phyloP scores from a whole-genome alignment of 106 monocot genomes.

The Xerophyta viscosa region DNA sequence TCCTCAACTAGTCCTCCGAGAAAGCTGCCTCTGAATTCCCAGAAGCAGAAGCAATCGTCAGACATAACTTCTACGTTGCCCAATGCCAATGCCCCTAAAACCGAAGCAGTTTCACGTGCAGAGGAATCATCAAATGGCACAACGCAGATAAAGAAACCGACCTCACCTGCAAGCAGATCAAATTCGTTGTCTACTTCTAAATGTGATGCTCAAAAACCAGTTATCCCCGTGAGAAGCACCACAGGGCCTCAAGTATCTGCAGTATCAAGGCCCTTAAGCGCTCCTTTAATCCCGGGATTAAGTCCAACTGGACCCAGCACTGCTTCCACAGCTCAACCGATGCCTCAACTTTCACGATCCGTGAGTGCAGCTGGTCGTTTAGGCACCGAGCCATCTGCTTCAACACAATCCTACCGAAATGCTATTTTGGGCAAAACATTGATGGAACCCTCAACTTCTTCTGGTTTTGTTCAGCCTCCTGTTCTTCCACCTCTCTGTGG shows the following conservation, averaged over 20 bases:
- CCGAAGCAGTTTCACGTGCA: constrained; percentile 4
- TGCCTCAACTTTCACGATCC: constrained; percentile 52
- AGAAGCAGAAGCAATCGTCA: constrained; percentile 16
- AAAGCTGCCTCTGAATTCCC: constrained; percentile 8
- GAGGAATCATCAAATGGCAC: constrained; percentile 14
- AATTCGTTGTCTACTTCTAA: constrained; percentile 14
- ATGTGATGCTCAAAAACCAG: constrained; percentile 35
- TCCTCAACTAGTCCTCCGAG: constrained; percentile 26
- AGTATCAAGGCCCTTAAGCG: constrained; percentile 71
- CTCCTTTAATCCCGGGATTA: constrained; percentile 56
- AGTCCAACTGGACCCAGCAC: constrained; percentile 32
- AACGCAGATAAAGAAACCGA: constrained; percentile 2
- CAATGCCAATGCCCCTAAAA: not conserved
- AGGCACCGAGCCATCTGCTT: constrained; percentile 37
- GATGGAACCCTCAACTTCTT: constrained; percentile 6
- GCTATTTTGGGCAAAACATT: constrained; percentile 63
- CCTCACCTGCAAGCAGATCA: constrained; percentile 9
- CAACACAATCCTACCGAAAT: constrained; percentile 76
- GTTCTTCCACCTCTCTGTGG: constrained; percentile 16
- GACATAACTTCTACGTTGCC: not conserved
- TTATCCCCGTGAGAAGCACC: constrained; percentile 15
- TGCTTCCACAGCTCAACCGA: constrained; percentile 22
- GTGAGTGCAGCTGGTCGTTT: constrained; percentile 51
- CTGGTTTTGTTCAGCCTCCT: constrained; percentile 13
- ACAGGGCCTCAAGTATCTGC: constrained; percentile 14